phyloP scores from a whole-genome alignment of 441 rosid species.

The Eutrema salsugineum region DNA sequence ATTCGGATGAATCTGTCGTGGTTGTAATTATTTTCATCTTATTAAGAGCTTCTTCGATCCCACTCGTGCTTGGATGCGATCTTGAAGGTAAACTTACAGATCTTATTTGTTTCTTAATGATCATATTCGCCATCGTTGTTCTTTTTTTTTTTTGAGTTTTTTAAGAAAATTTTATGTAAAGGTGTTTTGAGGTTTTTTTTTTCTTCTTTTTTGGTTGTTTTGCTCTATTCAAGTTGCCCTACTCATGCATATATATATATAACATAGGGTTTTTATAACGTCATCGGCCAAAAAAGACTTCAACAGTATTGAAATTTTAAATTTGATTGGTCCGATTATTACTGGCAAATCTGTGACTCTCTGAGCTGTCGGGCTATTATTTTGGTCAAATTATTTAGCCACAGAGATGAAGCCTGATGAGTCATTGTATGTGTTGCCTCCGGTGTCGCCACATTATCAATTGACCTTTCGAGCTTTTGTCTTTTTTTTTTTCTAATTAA shows the following conservation, averaged over 20 bases:
- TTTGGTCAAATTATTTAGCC: slow-evolving; percentile 20
- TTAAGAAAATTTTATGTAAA: not conserved
- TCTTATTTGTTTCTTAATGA: slow-evolving; percentile 38
- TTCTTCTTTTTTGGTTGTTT: not conserved
- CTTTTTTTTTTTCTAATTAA: not conserved
- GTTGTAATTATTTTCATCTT: slow-evolving; percentile 35
- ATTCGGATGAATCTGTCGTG: slow-evolving; percentile 28
- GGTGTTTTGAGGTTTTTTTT: not conserved
- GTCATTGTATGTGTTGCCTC: slow-evolving; percentile 28
- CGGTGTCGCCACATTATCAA: slow-evolving; percentile 24
- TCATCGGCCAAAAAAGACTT: slow-evolving; percentile 15
- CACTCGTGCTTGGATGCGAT: slow-evolving; percentile 50
- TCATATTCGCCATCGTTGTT: slow-evolving; percentile 34
- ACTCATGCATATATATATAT: slow-evolving; percentile 11
- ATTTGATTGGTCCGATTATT: slow-evolving; percentile 24
- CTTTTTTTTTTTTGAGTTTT: not conserved
- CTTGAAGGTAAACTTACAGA: slow-evolving; percentile 64
- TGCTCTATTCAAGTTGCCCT: slow-evolving; percentile 5
- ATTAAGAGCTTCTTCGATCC: slow-evolving; percentile 42
- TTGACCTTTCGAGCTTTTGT: not conserved
- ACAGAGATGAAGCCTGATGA: slow-evolving; percentile 21
- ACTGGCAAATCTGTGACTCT: slow-evolving; percentile 19
- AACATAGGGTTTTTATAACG: not conserved
- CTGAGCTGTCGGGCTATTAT: slow-evolving; percentile 23
- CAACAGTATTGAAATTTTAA: slow-evolving; percentile 17